These are phyloP conservation scores for Ligustrum vulgare DNA, from an alignment of 257 asterid species.

Conservation along the genomic window DNA sequence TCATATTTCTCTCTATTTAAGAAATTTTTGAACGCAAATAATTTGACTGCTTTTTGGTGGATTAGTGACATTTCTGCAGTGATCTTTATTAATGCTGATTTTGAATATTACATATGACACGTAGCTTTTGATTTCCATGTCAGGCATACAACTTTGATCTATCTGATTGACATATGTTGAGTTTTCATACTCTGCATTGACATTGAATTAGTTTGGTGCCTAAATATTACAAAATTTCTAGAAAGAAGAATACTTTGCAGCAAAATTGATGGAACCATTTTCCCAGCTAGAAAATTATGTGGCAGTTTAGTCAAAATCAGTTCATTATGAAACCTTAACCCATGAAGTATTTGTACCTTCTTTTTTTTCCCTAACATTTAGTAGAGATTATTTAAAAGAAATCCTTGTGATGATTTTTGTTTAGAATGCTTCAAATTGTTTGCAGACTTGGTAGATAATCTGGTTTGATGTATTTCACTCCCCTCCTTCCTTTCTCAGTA, in stretches of 20 bases:
- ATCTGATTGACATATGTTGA: background rate
- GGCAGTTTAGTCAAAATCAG: background rate
- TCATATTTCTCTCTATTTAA: background rate
- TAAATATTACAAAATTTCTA: background rate
- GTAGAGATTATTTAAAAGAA: background rate
- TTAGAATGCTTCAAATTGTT: background rate
- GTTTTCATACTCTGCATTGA: background rate
- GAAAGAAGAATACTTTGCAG: background rate
- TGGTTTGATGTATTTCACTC: background rate
- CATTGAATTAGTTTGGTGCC: background rate
- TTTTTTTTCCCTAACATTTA: constrained; percentile 3
- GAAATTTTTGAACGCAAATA: background rate
- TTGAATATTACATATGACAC: background rate
- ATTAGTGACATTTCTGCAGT: background rate
- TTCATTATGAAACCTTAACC: constrained; percentile 4
- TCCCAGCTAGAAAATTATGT: background rate
- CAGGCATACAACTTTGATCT: background rate
- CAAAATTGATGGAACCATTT: background rate
- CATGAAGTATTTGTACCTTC: background rate
- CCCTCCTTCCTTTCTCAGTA: constrained; percentile 16
- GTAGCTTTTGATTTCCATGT: background rate
- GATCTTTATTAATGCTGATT: background rate
- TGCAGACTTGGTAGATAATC: background rate
- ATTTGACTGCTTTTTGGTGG: background rate
- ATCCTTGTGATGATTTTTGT: background rate